phyloP scores from a whole-genome alignment of 2,329 filamentous ascomycete genomes.

The Malbranchea zuffiana region DNA sequence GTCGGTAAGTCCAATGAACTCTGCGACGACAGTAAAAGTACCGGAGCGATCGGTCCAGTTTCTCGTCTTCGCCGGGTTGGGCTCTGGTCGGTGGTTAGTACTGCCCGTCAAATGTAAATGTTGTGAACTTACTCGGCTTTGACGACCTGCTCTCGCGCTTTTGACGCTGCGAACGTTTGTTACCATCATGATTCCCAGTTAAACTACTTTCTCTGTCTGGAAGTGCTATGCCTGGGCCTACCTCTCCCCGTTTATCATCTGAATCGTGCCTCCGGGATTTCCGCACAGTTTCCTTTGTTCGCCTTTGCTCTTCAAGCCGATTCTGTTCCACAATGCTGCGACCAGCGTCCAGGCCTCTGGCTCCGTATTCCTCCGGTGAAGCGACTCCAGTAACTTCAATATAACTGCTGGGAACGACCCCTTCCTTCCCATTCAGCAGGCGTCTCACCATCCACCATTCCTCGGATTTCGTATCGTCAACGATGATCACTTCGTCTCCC shows the following conservation, averaged over 20 bases:
- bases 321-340: slow-evolving; percentile 67
- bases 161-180: slow-evolving; percentile 62
- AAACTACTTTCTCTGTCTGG: slow-evolving; percentile 73
- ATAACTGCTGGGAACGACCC: slow-evolving; percentile 93
- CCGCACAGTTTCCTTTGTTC: slow-evolving; percentile 69
- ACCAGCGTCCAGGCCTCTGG: slow-evolving; percentile 48
- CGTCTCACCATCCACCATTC: slow-evolving; percentile 97
- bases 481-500: slow-evolving; percentile 79
- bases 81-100: slow-evolving; percentile 47
- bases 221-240: slow-evolving; percentile 66
- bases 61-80: slow-evolving; percentile 69
- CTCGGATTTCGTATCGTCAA: slow-evolving; percentile 85
- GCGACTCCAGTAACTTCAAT: slow-evolving; percentile 72
- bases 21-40: slow-evolving; percentile 92
- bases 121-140: slow-evolving; percentile 59
- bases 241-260: slow-evolving; percentile 50
- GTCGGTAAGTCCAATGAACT: slow-evolving; percentile 88
- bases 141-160: slow-evolving; percentile 56
- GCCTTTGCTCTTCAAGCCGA: slow-evolving; percentile 65
- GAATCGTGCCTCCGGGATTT: slow-evolving; percentile 45
- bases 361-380: slow-evolving; percentile 39
- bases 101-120: not conserved
- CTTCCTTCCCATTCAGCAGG: slow-evolving; percentile 84
- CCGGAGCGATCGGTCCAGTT: slow-evolving; percentile 93
- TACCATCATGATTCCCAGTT: slow-evolving; percentile 53